Evolutionary conservation across 441 rosid species (phyloP).

Genomic region (Macaranga tanarius): DNA sequence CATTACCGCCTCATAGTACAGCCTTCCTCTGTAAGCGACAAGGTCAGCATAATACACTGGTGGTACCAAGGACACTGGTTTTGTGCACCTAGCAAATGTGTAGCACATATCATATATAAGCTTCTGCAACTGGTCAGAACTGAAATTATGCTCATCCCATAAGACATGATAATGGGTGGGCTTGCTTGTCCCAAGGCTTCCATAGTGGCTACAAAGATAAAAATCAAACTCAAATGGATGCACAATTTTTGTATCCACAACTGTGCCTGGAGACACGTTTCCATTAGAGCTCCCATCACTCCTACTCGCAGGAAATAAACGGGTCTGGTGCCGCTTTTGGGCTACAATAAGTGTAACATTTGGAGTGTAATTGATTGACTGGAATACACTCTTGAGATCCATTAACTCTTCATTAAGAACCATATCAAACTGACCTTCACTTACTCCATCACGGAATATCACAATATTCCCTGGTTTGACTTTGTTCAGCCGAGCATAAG

Average conservation of each 20-base stretch:
- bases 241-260: slow-evolving; percentile 63
- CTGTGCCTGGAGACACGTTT: slow-evolving; percentile 73
- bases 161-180: slow-evolving; percentile 73
- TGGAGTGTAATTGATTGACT: slow-evolving; percentile 41
- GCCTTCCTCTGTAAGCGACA: slow-evolving; percentile 64
- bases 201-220: slow-evolving; percentile 74
- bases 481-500: slow-evolving; percentile 39
- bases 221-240: slow-evolving; percentile 76
- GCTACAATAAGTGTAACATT: slow-evolving; percentile 69
- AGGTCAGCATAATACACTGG: slow-evolving; percentile 81
- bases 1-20: slow-evolving; percentile 57
- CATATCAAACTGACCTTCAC: slow-evolving; percentile 86
- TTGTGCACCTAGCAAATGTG: slow-evolving; percentile 83
- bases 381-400: slow-evolving; percentile 48
- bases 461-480: slow-evolving; percentile 55
- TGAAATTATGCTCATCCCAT: slow-evolving; percentile 65
- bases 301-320: slow-evolving; percentile 47
- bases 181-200: slow-evolving; percentile 77
- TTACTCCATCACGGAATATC: slow-evolving; percentile 80
- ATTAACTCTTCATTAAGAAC: slow-evolving; percentile 68
- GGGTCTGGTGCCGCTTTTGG: slow-evolving; percentile 80
- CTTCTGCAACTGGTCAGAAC: slow-evolving; percentile 60
- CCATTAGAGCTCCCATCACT: slow-evolving; percentile 40
- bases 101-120: slow-evolving; percentile 73
- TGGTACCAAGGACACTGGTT: slow-evolving; percentile 69